Percentiles rank a stretch among this genome's conserved stretches.
These are phyloP conservation scores for Pisolithus microcarpus DNA, from an alignment of 768 basidiomycete species.

Conservation along the genomic window DNA sequence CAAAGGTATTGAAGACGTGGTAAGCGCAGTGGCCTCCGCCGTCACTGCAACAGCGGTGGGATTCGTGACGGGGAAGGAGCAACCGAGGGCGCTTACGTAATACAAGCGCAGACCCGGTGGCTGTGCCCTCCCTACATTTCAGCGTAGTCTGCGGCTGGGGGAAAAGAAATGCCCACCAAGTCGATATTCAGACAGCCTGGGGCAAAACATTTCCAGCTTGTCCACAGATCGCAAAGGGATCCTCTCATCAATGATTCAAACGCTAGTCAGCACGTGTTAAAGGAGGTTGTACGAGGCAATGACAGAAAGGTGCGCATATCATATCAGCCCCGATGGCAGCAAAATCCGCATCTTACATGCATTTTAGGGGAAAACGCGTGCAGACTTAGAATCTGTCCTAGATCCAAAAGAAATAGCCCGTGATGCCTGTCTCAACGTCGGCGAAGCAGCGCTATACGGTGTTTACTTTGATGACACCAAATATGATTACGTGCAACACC, in stretches of 20 bases:
- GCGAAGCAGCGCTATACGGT: slow-evolving; percentile 86
- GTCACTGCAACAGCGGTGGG: slow-evolving; percentile 12
- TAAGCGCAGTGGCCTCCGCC: slow-evolving; percentile 12
- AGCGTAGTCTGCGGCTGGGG: not conserved
- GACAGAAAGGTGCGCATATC: slow-evolving; percentile 46
- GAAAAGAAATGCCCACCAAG: slow-evolving; percentile 56
- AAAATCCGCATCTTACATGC: slow-evolving; percentile 18
- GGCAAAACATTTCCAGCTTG: slow-evolving; percentile 91
- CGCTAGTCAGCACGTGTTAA: slow-evolving; percentile 84
- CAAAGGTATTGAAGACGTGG: slow-evolving; percentile 1
- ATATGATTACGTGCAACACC: slow-evolving; percentile 98
- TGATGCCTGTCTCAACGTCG: slow-evolving; percentile 51
- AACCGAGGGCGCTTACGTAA: slow-evolving; percentile 28
- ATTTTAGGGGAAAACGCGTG: slow-evolving; percentile 68
- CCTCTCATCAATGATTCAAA: slow-evolving; percentile 92
- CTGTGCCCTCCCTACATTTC: not conserved
- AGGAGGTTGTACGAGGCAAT: slow-evolving; percentile 69
- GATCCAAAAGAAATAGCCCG: slow-evolving; percentile 41
- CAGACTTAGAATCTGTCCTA: slow-evolving; percentile 64
- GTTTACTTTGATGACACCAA: slow-evolving; percentile 92
- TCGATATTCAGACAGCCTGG: slow-evolving; percentile 89
- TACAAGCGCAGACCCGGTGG: slow-evolving; percentile 1
- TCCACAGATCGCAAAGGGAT: slow-evolving; percentile 92
- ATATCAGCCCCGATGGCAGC: not conserved
- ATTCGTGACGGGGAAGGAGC: slow-evolving; percentile 21